Conservation (phyloP, 495 filamentous ascomycete genomes). For the Trichoderma orchidacearum region DNA sequence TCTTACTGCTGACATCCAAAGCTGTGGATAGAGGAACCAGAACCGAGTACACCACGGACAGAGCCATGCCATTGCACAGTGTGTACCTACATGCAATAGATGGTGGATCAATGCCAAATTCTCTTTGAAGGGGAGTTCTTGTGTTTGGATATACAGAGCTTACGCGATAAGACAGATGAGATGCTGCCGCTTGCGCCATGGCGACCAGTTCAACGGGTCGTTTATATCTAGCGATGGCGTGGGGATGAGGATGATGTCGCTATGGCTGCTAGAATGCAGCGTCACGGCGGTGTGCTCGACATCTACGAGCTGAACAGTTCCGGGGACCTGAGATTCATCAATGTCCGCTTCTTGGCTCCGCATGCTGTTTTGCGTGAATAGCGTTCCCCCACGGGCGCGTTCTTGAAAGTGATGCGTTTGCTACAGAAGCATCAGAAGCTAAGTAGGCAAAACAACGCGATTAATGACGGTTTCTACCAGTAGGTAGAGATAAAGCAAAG, state of each 20-base stretch:
- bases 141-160: too few species aligned
- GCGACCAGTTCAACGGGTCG: slow-evolving; percentile 50
- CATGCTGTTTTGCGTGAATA: not conserved
- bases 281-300: slow-evolving; percentile 26
- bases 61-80: slow-evolving; percentile 43
- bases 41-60: slow-evolving; percentile 48
- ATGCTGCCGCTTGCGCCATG: slow-evolving; percentile 28
- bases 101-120: too few species aligned
- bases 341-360: slow-evolving; percentile 6
- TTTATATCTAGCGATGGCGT: slow-evolving; percentile 42
- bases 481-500: not conserved
- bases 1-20: slow-evolving; percentile 35
- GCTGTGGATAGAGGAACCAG: slow-evolving; percentile 42
- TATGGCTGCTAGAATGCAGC: slow-evolving; percentile 24
- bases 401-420: too few species aligned
- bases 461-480: too few species aligned
- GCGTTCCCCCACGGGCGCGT: too few species aligned
- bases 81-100: slow-evolving; percentile 41
- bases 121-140: too few species aligned
- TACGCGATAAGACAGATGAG: not conserved
- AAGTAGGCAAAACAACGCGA: too few species aligned
- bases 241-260: slow-evolving; percentile 48
- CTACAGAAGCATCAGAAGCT: too few species aligned
- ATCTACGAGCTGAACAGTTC: slow-evolving; percentile 42
- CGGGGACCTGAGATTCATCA: slow-evolving; percentile 33